Percentiles rank a stretch among this genome's conserved stretches.
phyloP scores from a whole-genome alignment of 768 basidiomycete species.

The Kwoniella shandongensis region DNA sequence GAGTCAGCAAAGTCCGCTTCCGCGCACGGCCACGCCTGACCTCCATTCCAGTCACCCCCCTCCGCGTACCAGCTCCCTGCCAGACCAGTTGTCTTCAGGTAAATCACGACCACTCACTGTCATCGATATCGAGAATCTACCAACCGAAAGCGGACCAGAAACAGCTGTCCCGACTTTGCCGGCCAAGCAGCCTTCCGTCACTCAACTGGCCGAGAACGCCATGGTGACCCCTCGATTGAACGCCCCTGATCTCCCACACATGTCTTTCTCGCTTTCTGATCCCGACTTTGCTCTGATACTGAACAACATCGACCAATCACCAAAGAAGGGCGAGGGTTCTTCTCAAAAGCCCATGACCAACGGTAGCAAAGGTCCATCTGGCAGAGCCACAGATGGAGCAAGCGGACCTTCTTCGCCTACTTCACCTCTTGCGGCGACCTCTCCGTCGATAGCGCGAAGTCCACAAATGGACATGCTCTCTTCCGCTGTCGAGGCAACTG shows the following conservation, averaged over 20 bases:
- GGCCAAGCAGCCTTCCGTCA: conserved; percentile 14
- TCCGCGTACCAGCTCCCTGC: conserved; percentile 42
- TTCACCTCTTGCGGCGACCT: conserved; percentile 6
- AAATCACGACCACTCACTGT: conserved; percentile 8
- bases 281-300: conserved; percentile 65
- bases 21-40: too few species aligned
- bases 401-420: conserved; percentile 17
- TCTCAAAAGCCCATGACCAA: not conserved
- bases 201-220: conserved; percentile 16
- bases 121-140: conserved; percentile 11
- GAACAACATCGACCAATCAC: conserved; percentile 43
- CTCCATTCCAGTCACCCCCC: conserved; percentile 18
- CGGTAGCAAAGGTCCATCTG: conserved; percentile 8
- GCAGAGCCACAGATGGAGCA: not conserved
- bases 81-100: conserved; percentile 24
- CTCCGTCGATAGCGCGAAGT: conserved; percentile 22
- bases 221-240: conserved; percentile 59
- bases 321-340: conserved; percentile 9
- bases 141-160: not conserved
- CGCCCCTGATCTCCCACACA: conserved; percentile 82
- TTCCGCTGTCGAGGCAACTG: conserved; percentile 7
- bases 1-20: not conserved
- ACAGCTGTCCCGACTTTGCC: conserved; percentile 9
- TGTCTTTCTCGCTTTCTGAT: conserved; percentile 83
- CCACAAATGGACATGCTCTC: conserved; percentile 26